Evolutionary conservation across 2,329 filamentous ascomycete species (phyloP).

Genomic region (Helminthosporium solani): DNA sequence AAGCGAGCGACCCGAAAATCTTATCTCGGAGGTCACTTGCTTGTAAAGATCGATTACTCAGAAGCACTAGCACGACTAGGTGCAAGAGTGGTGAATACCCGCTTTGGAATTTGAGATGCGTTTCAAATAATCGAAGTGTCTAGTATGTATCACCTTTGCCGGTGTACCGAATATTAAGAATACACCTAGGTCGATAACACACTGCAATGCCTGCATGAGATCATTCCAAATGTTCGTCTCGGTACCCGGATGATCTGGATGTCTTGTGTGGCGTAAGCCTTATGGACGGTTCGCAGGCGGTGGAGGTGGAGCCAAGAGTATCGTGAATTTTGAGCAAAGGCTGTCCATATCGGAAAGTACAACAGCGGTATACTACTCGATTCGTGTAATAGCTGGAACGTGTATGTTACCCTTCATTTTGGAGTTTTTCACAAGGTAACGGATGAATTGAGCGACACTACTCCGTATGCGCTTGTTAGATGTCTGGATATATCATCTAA

Average conservation of each 20-base stretch:
- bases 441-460: slow-evolving; percentile 5
- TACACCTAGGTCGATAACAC: slow-evolving; percentile 12
- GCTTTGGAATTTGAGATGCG: slow-evolving; percentile 5
- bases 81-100: slow-evolving; percentile 5
- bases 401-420: not conserved
- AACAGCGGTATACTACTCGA: slow-evolving; percentile 7
- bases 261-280: too few species aligned
- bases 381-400: not conserved
- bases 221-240: slow-evolving; percentile 9
- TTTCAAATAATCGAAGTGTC: slow-evolving; percentile 10
- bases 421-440: slow-evolving; percentile 4
- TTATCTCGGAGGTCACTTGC: slow-evolving; percentile 18
- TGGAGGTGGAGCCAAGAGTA: slow-evolving; percentile 5
- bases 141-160: slow-evolving; percentile 9
- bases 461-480: too few species aligned
- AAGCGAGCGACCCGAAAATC: slow-evolving; percentile 14
- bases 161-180: slow-evolving; percentile 13
- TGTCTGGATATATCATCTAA: too few species aligned
- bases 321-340: slow-evolving; percentile 10
- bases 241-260: not conserved
- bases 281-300: too few species aligned
- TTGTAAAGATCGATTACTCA: slow-evolving; percentile 9
- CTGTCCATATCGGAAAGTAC: slow-evolving; percentile 7
- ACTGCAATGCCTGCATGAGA: slow-evolving; percentile 9
- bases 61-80: slow-evolving; percentile 5